Evolutionary conservation across 2,329 filamentous ascomycete species (phyloP), one percentile per base, ranked within the genome.

Genomic region (Fusarium falciforme): DNA sequence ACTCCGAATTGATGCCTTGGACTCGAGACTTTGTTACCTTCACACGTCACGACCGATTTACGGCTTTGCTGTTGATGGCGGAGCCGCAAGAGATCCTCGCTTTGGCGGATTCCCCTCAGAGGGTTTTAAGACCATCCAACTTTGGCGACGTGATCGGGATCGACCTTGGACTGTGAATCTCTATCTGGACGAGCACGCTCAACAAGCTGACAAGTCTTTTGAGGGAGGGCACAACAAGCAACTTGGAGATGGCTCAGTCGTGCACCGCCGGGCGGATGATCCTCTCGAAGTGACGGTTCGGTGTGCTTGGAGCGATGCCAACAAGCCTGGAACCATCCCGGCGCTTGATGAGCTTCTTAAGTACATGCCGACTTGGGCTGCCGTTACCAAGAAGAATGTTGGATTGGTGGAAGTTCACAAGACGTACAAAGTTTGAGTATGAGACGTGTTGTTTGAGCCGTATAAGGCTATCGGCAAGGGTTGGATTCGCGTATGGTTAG

Each of bases 291-390:
- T 95, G 1, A 88, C 85, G 36, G 90, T 95, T 1, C 87, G 92
- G 17, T 98, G 96, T 82, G 85, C 93, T 35, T 98, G 95, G 95
- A 94, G 93, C 77, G 96, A 99, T 84, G 91, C 90, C 52, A 98
- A 98, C 78, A 84, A 85, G 38, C 82, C 84, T 3, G 92, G 90
- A 5, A 87, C 87, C 1, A 95, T 98, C 57, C 95, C 96, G 0
- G 95, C 95, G 1, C 89, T 96, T 61, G 93, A 96, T 76, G 95
- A 98, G 83, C 87, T 94, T 58, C 85, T 89, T 75, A 89, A 91
- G 80, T 98, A 91, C 83, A 88, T 91, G 75, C 96, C 96, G 1
- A 85, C 87, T 6, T 99, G 96, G 96, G 90, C 91, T 8, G 91
- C 92, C 11, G 86, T 95, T 31, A 91, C 91, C 5, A 98, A 98